Percentiles rank a stretch among this genome's conserved stretches.
These are phyloP conservation scores for Wickerhamiella sergipiensis DNA, from an alignment of 805 yeast genomes.

Conservation along the genomic window DNA sequence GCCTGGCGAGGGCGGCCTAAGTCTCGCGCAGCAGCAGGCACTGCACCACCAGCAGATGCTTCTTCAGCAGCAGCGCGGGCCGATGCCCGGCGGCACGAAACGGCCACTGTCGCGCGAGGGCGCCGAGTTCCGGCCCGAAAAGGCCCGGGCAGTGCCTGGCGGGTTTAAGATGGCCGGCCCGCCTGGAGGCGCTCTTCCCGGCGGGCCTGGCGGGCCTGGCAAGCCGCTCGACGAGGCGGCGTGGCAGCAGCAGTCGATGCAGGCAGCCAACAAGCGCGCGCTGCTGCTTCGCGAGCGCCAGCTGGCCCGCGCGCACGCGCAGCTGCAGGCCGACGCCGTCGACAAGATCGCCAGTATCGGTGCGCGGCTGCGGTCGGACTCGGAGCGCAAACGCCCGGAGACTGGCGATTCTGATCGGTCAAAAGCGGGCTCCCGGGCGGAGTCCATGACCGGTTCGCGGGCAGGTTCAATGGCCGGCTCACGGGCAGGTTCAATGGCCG, in stretches of 20 bases:
- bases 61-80: slow-evolving; percentile 2
- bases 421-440: not conserved
- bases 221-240: slow-evolving; percentile 3
- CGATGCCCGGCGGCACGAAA: not conserved
- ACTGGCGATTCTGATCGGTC: too few species aligned
- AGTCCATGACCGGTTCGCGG: too few species aligned
- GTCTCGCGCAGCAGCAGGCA: slow-evolving; percentile 1
- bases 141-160: not conserved
- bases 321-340: not conserved
- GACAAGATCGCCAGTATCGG: not conserved
- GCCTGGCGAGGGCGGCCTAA: not conserved
- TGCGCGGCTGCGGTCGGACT: not conserved
- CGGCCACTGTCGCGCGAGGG: not conserved
- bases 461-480: not conserved
- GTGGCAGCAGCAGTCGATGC: slow-evolving; percentile 5
- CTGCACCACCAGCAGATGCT: slow-evolving; percentile 4
- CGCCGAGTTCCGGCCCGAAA: not conserved
- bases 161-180: not conserved
- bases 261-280: not conserved
- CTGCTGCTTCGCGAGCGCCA: not conserved
- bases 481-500: not conserved
- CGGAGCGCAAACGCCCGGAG: not conserved
- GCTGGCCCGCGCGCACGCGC: not conserved
- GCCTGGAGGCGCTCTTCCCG: not conserved
- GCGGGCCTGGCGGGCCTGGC: not conserved